Percentiles rank a stretch among this genome's conserved stretches.
These are phyloP conservation scores for Diaporthe australafricana DNA, from an alignment of 2,329 filamentous ascomycete genomes.

Conservation along the genomic window DNA sequence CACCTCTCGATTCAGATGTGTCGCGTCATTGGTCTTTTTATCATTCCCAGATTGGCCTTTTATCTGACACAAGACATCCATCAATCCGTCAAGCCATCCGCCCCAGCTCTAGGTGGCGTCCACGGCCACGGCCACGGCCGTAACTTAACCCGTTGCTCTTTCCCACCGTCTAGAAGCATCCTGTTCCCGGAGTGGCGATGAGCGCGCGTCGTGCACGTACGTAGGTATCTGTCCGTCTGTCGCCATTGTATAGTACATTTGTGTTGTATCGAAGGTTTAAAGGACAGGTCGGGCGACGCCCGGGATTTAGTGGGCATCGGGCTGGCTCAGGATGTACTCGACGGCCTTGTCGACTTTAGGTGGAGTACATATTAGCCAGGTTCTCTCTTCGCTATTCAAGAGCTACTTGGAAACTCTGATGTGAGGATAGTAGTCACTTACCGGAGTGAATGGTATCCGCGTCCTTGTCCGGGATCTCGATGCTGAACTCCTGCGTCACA, in stretches of 20 bases:
- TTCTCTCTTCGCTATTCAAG: too few species aligned
- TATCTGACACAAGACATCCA: conserved; percentile 23
- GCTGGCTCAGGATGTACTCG: conserved; percentile 92
- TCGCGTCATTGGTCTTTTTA: not conserved
- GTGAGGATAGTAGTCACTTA: conserved; percentile 60
- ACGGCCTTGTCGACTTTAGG: conserved; percentile 88
- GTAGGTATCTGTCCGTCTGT: conserved; percentile 7
- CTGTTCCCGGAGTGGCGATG: conserved; percentile 21
- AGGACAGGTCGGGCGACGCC: not conserved
- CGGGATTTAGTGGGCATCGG: conserved; percentile 78
- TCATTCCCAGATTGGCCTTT: conserved; percentile 28
- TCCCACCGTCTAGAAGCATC: conserved; percentile 23
- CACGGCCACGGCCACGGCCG: not conserved
- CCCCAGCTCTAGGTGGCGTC: conserved; percentile 7
- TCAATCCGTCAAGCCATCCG: not conserved
- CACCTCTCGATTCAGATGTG: not conserved
- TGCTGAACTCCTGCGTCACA: conserved; percentile 71
- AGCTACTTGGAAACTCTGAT: too few species aligned
- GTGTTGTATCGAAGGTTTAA: not conserved
- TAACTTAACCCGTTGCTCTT: not conserved
- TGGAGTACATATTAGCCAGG: not conserved
- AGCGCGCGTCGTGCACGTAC: conserved; percentile 4
- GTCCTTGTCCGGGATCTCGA: conserved; percentile 98
- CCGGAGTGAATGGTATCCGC: conserved; percentile 93
- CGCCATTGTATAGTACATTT: conserved; percentile 24